Evolutionary conservation across 106 monocot species (phyloP).

Genomic region (Dendrobium huoshanense): DNA sequence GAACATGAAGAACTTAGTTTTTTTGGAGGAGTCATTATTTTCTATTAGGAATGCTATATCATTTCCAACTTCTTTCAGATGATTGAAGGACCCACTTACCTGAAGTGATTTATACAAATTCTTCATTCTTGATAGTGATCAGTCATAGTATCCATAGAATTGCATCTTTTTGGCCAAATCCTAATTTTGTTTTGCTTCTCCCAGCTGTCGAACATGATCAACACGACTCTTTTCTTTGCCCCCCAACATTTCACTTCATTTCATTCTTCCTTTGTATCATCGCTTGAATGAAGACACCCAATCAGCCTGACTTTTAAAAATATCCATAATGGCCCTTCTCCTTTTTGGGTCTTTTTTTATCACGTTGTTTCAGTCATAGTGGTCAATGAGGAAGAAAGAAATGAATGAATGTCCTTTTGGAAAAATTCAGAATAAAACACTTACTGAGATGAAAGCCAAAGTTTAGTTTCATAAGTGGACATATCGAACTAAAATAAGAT

Average conservation of each 20-base stretch:
- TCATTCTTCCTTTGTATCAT: conserved; percentile 6
- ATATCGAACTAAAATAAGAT: too few species aligned
- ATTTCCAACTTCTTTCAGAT: not conserved
- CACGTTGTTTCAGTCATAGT: too few species aligned
- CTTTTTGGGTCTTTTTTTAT: too few species aligned
- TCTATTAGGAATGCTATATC: conserved; percentile 15
- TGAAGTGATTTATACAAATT: not conserved
- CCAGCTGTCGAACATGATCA: too few species aligned
- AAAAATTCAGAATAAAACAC: too few species aligned
- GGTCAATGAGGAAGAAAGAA: too few species aligned
- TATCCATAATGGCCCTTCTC: conserved; percentile 17
- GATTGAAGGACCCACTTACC: not conserved
- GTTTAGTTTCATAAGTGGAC: too few species aligned
- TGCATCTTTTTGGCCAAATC: conserved; percentile 15
- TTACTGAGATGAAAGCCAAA: too few species aligned
- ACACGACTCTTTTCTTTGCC: not conserved
- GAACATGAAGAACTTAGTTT: conserved; percentile 18
- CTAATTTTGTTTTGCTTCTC: conserved; percentile 3
- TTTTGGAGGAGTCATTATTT: conserved; percentile 22
- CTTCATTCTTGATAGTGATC: not conserved
- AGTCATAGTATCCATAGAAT: conserved; percentile 14
- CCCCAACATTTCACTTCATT: not conserved
- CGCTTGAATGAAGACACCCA: too few species aligned
- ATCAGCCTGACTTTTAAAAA: too few species aligned
- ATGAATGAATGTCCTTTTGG: too few species aligned